phyloP scores from a whole-genome alignment of 768 basidiomycete species.

The Amanita polypyramis region DNA sequence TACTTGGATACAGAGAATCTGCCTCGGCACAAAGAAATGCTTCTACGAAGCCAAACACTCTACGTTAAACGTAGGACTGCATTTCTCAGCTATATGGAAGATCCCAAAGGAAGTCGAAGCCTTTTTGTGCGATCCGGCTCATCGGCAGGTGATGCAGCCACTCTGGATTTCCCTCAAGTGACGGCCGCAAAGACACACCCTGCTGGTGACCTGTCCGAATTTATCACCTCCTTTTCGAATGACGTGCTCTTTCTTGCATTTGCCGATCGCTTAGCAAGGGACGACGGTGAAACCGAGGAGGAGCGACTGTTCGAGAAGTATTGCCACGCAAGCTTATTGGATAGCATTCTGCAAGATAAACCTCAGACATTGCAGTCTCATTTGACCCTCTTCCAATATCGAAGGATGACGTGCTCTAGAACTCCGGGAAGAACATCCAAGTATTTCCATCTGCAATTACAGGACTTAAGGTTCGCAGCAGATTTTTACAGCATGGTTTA shows the following conservation, averaged over 20 bases:
- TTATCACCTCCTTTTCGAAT: slow-evolving; percentile 83
- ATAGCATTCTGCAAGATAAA: slow-evolving; percentile 89
- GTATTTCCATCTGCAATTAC: slow-evolving; percentile 58
- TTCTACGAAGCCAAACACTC: slow-evolving; percentile 72
- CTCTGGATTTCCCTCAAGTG: slow-evolving; percentile 74
- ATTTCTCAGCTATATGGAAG: slow-evolving; percentile 88
- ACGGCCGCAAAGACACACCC: slow-evolving; percentile 57
- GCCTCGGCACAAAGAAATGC: slow-evolving; percentile 52
- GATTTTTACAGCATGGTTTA: slow-evolving; percentile 74
- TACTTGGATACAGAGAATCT: slow-evolving; percentile 67
- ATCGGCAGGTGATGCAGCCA: slow-evolving; percentile 75
- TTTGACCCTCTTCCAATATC: slow-evolving; percentile 59
- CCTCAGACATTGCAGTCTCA: slow-evolving; percentile 68
- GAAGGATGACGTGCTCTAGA: slow-evolving; percentile 40
- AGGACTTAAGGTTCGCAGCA: slow-evolving; percentile 63
- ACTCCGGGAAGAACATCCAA: slow-evolving; percentile 18
- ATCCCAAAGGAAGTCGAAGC: slow-evolving; percentile 87
- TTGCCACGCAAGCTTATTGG: slow-evolving; percentile 68
- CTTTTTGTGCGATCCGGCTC: slow-evolving; percentile 84
- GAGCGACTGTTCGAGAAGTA: slow-evolving; percentile 61
- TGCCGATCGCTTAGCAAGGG: slow-evolving; percentile 67
- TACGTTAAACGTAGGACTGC: slow-evolving; percentile 90
- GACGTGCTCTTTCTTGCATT: slow-evolving; percentile 72
- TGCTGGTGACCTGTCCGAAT: slow-evolving; percentile 67
- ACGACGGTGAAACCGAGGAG: slow-evolving; percentile 42